Evolutionary conservation across 495 filamentous ascomycete genomes (phyloP).

Genomic region (Penicillium chermesinum): DNA sequence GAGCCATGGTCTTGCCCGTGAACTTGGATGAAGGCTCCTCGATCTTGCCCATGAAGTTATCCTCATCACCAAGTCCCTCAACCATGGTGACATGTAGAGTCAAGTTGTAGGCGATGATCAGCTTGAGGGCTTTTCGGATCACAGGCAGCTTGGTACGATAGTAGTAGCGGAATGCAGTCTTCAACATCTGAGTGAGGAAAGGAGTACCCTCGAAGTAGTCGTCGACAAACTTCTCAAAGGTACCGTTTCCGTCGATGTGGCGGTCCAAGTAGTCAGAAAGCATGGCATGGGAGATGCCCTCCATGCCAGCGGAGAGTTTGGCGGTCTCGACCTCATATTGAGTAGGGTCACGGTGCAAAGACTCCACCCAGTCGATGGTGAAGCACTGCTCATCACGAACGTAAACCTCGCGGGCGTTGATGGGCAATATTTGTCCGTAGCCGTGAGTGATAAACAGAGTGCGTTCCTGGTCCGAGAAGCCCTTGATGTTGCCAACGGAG

Average conservation of each 20-base stretch:
- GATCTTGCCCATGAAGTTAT: conserved; percentile 72
- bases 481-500: conserved; percentile 89
- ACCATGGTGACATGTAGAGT: conserved; percentile 89
- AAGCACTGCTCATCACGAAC: conserved; percentile 91
- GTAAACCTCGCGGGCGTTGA: conserved; percentile 84
- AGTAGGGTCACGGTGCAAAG: conserved; percentile 62
- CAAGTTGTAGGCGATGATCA: conserved; percentile 88
- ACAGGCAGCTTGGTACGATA: conserved; percentile 74
- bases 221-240: conserved; percentile 84
- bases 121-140: conserved; percentile 85
- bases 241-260: conserved; percentile 73
- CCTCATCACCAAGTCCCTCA: conserved; percentile 77
- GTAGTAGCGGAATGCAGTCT: conserved; percentile 89
- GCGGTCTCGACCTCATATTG: conserved; percentile 81
- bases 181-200: conserved; percentile 88
- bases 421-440: conserved; percentile 81
- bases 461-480: conserved; percentile 74
- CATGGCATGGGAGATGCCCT: conserved; percentile 69
- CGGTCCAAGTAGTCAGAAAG: conserved; percentile 86
- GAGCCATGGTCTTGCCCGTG: conserved; percentile 80
- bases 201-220: conserved; percentile 91
- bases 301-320: conserved; percentile 75
- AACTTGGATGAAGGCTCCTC: conserved; percentile 72
- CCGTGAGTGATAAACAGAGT: conserved; percentile 82
- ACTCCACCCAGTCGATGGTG: conserved; percentile 84